Percentiles rank a stretch among this genome's conserved stretches.
Conservation (phyloP, 2,329 filamentous ascomycete species). For the Paecilomyces formosus region DNA sequence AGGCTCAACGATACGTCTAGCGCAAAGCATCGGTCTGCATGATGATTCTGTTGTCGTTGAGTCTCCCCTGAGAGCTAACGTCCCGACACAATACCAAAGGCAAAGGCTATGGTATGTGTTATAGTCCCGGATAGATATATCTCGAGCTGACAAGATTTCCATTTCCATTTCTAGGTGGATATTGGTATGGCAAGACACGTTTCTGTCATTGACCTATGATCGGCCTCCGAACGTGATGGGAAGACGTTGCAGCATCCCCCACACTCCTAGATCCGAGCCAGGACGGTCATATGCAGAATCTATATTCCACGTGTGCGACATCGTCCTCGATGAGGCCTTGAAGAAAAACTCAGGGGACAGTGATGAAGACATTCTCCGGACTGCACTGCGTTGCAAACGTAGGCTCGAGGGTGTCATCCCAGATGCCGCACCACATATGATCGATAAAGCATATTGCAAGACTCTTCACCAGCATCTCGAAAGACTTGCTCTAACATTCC, state of each 20-base stretch:
- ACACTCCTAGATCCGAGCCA: background rate
- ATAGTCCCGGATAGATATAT: background rate
- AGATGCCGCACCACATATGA: slow-evolving; percentile 5
- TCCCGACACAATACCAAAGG: background rate
- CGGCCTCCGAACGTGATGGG: slow-evolving; percentile 11
- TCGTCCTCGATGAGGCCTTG: background rate
- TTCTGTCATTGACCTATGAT: slow-evolving; percentile 17
- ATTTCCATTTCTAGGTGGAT: slow-evolving; percentile 13
- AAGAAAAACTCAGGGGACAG: background rate
- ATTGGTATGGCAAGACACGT: slow-evolving; percentile 15
- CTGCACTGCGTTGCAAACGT: slow-evolving; percentile 8
- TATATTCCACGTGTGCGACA: background rate
- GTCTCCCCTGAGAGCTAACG: slow-evolving; percentile 2
- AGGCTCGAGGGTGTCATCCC: slow-evolving; percentile 6
- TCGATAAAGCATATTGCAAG: slow-evolving; percentile 8
- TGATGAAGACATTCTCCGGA: background rate
- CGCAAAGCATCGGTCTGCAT: slow-evolving; percentile 17
- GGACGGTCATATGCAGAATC: slow-evolving; percentile 9
- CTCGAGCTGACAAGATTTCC: slow-evolving; percentile 2
- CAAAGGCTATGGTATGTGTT: background rate
- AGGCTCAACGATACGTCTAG: slow-evolving; percentile 15
- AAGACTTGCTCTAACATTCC: slow-evolving; percentile 11
- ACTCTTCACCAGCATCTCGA: slow-evolving; percentile 12
- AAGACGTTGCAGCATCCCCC: slow-evolving; percentile 6
- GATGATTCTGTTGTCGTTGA: slow-evolving; percentile 7